Evolutionary conservation across 176 grass and related monocot species (phyloP), one percentile per base, ranked within the genome.

Genomic region (Oryza punctata): DNA sequence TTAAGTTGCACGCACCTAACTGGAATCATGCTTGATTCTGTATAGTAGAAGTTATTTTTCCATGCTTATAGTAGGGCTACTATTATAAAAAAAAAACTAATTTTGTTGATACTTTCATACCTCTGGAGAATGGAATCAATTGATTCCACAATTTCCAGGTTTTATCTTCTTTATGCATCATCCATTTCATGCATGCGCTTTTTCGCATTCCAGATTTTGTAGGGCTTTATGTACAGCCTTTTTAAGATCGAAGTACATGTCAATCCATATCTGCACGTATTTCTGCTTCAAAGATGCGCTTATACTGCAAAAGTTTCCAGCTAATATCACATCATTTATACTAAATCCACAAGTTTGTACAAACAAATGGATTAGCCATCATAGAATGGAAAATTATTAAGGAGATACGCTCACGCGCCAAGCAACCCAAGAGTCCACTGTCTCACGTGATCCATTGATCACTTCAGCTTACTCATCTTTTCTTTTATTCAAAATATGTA

Each of bases 401-500:
- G 68, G 33, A 80, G 79, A 81, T 74, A 52, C 54, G 44, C 59
- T 72, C 81, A 78, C 78, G 84, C 61, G 82, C 57, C 70, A 84
- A 65, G 47, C 72, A 60, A 69, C 46, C 76, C 67, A 70, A 67
- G 19, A 65, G 87, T 90, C 78, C 81, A 85, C 81, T 71, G 47
- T 28, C 73, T 90, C 91, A 93, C 91, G 91, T 90, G 91, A 82
- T 79, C 78, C 21, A 1, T 46, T 21, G 54, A 87, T 89, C 75
- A 77, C 87, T 6, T 80, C 61, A 23, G 21, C 44, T 83, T 72
- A 41, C 16, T 72, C 18, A 6, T 38, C 13, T 38, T 46, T 67
- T 46, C 41, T 72, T 78, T 82, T 72, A 30, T 80, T 64, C 24
- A 41, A 23, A 67, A 49, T 37, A 24, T 60, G 67, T 35, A 10